These are phyloP conservation scores for Acacia melanoxylon DNA, from an alignment of 306 rosid genomes.

Conservation along the genomic window DNA sequence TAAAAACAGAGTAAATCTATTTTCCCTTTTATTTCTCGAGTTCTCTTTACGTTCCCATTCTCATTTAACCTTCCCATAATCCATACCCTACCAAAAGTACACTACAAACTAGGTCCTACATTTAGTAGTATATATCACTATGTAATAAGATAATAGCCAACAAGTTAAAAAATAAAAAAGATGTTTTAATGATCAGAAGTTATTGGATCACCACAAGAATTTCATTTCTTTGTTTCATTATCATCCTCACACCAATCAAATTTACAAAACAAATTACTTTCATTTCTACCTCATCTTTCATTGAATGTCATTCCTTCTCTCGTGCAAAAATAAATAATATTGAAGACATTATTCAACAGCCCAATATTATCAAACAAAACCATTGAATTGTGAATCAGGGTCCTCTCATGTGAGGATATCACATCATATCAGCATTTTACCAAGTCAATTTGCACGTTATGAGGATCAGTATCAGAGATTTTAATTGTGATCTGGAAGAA, in stretches of 20 bases:
- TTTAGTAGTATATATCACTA: not conserved
- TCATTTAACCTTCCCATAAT: too few species aligned
- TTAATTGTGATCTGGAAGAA: not conserved
- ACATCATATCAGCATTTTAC: not conserved
- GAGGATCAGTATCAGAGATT: not conserved
- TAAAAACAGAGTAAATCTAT: too few species aligned
- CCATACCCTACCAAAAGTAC: too few species aligned
- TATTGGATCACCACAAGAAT: not conserved
- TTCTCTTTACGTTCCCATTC: too few species aligned
- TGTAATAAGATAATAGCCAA: not conserved
- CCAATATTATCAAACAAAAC: not conserved
- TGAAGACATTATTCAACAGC: not conserved
- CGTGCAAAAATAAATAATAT: not conserved
- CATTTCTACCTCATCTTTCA: not conserved
- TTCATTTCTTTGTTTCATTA: not conserved
- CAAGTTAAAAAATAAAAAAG: not conserved
- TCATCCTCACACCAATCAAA: not conserved
- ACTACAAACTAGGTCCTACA: too few species aligned
- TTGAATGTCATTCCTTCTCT: not conserved
- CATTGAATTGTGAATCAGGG: not conserved
- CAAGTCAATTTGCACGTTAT: not conserved
- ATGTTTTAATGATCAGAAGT: not conserved
- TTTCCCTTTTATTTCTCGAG: too few species aligned
- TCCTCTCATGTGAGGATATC: not conserved
- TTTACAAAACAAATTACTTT: not conserved